Evolutionary conservation across 306 rosid genomes (phyloP), one percentile per base, ranked within the genome.

Genomic region (Vigna reflexopilosa): DNA sequence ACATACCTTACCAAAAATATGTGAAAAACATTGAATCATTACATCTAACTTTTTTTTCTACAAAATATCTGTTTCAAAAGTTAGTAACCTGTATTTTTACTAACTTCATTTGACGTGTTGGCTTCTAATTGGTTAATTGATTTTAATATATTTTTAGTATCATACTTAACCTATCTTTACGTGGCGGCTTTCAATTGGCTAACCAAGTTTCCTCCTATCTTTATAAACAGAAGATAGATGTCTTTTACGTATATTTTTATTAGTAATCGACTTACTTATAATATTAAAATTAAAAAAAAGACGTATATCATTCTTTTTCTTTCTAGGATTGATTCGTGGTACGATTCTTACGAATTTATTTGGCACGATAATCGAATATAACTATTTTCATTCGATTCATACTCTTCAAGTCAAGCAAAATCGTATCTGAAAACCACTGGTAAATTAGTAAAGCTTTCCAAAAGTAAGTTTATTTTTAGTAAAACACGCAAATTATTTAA

Each of bases 261-360:
- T 10, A 57, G 36, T 57, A 3, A 24, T 58, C 38, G 26, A 58
- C 17, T 58, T 58, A 26, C 28, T 58, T 26, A 58, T 0, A 58
- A 58, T 57, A 4, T 24, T 11, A 20, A 38, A 38, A 38, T 38
- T 30, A 8, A 40, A 7, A 7, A 40, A 8, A 40, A 40, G 1
- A 38, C 9, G 2, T 40, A 40, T 1, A 40, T 8, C 45, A 40
- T 7, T 8, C 2, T 9, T 42, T 42, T 42, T 42, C 2, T 8
- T 40, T 8, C 20, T 54, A 44, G 15, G 5, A 45, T 45, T 12
- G 50, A 45, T 45, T 45, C 50, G 11, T 54, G 15, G 56, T 57
- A 24, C 68, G 58, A 16, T 57, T 56, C 68, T 5, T 11, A 26
- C 69, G 7, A 74, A 44, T 44, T 61, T 48, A 61, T 61, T 28